Evolutionary conservation across 306 rosid genomes (phyloP), one percentile per base, ranked within the genome.

Genomic region (Rosa chinensis): DNA sequence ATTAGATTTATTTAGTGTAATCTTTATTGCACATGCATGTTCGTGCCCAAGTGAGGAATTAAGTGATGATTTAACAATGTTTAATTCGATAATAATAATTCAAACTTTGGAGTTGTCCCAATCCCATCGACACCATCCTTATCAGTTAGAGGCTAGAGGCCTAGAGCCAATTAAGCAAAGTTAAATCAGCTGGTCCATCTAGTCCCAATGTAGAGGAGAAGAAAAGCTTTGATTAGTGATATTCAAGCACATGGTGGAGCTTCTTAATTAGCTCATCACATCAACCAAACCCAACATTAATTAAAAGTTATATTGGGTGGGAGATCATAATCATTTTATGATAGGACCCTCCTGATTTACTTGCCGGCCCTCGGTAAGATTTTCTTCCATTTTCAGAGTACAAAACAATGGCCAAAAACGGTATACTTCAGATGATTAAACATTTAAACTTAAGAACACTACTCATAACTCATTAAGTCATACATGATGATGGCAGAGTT

Each of bases 221-320:
- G n/a, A 44, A 62, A 42, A 59, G 52, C 44, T 55, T 58, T 20
- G 44, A 64, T 59, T 40, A 75, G 70, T 43, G 78, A 43, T 32
- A 32, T 16, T 44, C 43, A 9, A 75, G 42, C 70, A 75, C 70
- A 75, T 75, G 79, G 78, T 37, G 58, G 43, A 61, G 70, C 79
- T 61, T 44, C 9, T 32, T 14, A 64, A 61, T 75, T 21, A 42
- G 58, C 13, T 10, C 35, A 75, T 75, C 70, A 56, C 59, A 75
- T 61, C 79, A 28, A 61, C 37, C 45, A 61, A 75, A 44, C 44
- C 17, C 71, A 75, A 75, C 56, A 61, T 44, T 75, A 61, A 75
- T 61, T 9, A 16, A 9, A 52, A 44, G 37, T 25, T 25, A 25
- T 25, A 12, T 16, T 49, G 75, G 75, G 59, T 44, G 23, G 77